These are phyloP conservation scores for Botrytis sinoallii DNA, from an alignment of 2,329 filamentous ascomycete genomes.

Conservation along the genomic window DNA sequence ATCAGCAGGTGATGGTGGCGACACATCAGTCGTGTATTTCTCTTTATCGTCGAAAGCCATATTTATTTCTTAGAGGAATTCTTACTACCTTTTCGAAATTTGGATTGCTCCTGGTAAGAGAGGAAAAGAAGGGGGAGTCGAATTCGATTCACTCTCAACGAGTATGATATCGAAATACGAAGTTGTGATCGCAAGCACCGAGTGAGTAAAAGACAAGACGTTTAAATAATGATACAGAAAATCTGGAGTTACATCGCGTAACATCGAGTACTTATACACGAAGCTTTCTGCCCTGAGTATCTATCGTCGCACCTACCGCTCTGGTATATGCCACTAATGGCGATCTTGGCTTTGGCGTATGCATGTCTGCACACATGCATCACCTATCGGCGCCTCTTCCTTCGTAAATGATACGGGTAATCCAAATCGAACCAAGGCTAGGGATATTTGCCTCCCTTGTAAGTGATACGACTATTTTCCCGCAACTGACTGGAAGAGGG, in stretches of 20 bases:
- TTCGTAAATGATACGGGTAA: constrained; percentile 13
- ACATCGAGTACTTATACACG: constrained; percentile 10
- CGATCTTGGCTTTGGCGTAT: not conserved
- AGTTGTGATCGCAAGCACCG: not conserved
- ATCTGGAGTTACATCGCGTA: not conserved
- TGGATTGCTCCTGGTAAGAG: not conserved
- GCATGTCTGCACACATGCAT: not conserved
- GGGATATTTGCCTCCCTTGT: not conserved
- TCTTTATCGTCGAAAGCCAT: constrained; percentile 21
- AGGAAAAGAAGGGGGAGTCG: not conserved
- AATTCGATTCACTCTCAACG: constrained; percentile 8
- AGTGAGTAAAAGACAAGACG: not conserved
- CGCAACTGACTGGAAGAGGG: not conserved
- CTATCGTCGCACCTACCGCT: constrained; percentile 1
- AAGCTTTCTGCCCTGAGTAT: not conserved
- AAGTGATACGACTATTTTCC: not conserved
- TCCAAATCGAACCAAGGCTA: not conserved
- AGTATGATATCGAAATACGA: constrained; percentile 5
- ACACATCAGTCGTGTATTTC: constrained; percentile 23
- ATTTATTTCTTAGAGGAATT: not conserved
- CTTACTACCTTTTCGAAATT: not conserved
- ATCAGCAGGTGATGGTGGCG: constrained; percentile 7
- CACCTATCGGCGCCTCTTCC: not conserved
- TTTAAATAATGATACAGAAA: not conserved
- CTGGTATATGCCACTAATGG: not conserved